Evolutionary conservation across 305 asterid genomes (phyloP).

Genomic region (Salvia sclarea): DNA sequence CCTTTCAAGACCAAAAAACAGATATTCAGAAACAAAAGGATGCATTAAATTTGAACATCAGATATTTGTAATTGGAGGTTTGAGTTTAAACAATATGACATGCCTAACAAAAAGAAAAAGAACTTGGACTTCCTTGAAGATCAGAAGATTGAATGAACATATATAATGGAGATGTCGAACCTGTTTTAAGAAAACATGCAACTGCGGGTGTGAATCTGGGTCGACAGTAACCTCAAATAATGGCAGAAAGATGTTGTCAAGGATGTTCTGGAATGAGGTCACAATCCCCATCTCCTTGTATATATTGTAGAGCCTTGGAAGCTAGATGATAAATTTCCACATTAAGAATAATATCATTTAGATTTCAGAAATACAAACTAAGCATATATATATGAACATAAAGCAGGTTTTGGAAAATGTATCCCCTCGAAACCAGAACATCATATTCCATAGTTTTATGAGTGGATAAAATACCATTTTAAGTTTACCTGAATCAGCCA

Average conservation of each 20-base stretch:
- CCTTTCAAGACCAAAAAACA: conserved; percentile 49
- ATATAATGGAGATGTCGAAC: conserved; percentile 38
- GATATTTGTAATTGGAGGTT: not conserved
- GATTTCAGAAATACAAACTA: conserved; percentile 1
- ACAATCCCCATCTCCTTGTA: conserved; percentile 99
- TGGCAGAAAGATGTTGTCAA: conserved; percentile 94
- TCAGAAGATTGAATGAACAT: not conserved
- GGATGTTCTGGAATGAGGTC: conserved; percentile 97
- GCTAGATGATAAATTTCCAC: conserved; percentile 51
- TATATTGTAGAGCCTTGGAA: conserved; percentile 91
- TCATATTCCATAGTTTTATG: not conserved
- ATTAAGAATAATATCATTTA: conserved; percentile 33
- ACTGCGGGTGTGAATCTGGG: conserved; percentile 98
- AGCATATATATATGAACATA: not conserved
- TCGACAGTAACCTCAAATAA: conserved; percentile 96
- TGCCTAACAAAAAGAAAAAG: not conserved
- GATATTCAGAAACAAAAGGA: conserved; percentile 7
- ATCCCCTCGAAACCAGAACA: not conserved
- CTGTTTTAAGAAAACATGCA: conserved; percentile 93
- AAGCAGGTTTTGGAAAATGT: too few species aligned
- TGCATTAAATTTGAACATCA: not conserved
- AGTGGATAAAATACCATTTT: conserved; percentile 9
- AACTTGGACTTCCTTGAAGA: not conserved
- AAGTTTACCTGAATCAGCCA: conserved; percentile 93
- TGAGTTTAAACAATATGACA: not conserved